These are phyloP conservation scores for Talaromyces marneffei DNA, from an alignment of 2,329 filamentous ascomycete species.

Conservation along the genomic window DNA sequence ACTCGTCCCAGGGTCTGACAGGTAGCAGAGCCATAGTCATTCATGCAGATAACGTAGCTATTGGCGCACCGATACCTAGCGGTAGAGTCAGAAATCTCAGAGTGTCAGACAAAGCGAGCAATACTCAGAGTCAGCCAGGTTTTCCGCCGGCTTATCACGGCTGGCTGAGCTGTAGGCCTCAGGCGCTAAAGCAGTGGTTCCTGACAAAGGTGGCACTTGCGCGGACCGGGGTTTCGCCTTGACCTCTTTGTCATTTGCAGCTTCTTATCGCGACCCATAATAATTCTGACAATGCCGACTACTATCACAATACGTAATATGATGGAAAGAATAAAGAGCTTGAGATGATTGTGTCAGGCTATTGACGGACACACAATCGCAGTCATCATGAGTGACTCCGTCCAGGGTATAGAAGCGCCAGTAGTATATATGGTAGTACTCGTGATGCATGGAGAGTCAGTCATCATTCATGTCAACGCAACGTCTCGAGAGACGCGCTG, in stretches of 20 bases:
- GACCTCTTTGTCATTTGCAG: background rate
- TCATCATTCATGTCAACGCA: background rate
- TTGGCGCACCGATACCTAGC: background rate
- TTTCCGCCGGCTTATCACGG: background rate
- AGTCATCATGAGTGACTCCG: background rate
- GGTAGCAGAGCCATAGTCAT: background rate
- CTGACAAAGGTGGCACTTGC: slow-evolving; percentile 10
- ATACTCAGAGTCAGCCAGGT: background rate
- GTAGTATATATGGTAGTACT: background rate
- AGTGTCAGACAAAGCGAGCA: background rate
- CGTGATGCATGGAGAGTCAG: no score
- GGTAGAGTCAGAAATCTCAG: background rate
- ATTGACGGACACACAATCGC: background rate
- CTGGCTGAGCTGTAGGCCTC: background rate
- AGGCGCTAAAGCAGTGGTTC: slow-evolving; percentile 6
- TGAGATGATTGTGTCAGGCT: background rate
- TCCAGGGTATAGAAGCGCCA: background rate
- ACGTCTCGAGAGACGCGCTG: background rate
- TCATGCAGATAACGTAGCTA: background rate
- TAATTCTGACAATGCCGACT: background rate
- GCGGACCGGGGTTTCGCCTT: background rate
- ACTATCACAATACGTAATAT: background rate
- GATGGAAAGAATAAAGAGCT: background rate
- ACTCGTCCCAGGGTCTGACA: background rate
- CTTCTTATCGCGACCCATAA: background rate